Percentiles rank a stretch among this genome's conserved stretches.
Conservation (phyloP, 257 asterid species). For the Salvia miltiorrhiza region DNA sequence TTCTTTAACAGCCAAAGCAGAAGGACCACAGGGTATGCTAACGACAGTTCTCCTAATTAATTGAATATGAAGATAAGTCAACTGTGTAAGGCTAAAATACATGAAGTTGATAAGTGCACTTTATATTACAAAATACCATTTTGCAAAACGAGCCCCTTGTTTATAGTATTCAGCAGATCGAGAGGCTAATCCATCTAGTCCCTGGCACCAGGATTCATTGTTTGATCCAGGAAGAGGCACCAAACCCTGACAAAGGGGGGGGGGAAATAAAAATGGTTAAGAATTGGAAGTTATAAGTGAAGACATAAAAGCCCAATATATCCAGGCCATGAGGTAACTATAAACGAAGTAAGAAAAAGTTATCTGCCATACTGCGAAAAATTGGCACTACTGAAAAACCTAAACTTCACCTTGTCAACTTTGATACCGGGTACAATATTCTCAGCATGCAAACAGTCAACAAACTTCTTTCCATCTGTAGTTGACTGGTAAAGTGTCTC, state of each 20-base stretch:
- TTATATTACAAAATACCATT: constrained; percentile 34
- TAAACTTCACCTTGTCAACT: constrained; percentile 75
- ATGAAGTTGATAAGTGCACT: background rate
- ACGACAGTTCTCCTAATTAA: constrained; percentile 86
- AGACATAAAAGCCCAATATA: background rate
- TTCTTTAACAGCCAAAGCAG: constrained; percentile 93
- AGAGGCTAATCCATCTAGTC: constrained; percentile 94
- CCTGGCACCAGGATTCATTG: constrained; percentile 98
- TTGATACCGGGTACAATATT: constrained; percentile 88
- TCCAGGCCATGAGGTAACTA: no score
- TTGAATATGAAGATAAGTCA: background rate
- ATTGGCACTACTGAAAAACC: background rate
- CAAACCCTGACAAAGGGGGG: constrained; percentile 64
- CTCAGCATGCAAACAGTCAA: constrained; percentile 67
- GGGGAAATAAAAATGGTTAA: background rate
- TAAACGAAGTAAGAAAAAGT: no score
- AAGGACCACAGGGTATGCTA: constrained; percentile 92
- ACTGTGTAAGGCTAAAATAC: background rate
- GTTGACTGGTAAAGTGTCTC: constrained; percentile 97
- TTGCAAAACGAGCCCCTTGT: constrained; percentile 91
- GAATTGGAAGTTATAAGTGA: background rate
- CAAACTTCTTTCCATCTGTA: constrained; percentile 78
- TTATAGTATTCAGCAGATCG: constrained; percentile 92
- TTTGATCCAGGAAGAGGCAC: constrained; percentile 83
- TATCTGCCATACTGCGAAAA: no score